Conservation (phyloP, 2,329 filamentous ascomycete genomes). For the Penicillium sp. region DNA sequence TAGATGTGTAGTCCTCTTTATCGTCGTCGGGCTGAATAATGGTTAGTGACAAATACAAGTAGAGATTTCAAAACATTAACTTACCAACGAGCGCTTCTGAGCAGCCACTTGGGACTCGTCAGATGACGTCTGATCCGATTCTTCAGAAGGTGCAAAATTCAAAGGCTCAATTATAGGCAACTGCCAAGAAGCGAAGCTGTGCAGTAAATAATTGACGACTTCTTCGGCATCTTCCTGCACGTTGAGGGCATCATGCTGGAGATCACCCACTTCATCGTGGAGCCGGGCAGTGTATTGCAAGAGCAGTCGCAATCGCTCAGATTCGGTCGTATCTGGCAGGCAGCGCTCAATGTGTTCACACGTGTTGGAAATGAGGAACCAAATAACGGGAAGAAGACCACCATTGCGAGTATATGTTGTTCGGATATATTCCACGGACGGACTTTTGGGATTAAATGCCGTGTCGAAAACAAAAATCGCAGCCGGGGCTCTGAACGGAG, state of each 20-base stretch:
- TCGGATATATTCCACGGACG: constrained; percentile 41
- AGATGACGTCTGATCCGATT: constrained; percentile 22
- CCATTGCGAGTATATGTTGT: constrained; percentile 37
- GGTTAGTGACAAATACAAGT: constrained; percentile 13
- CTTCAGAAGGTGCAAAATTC: constrained; percentile 31
- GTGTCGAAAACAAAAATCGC: constrained; percentile 48
- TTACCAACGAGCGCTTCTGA: constrained; percentile 36
- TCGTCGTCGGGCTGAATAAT: constrained; percentile 34
- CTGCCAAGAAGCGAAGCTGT: constrained; percentile 41
- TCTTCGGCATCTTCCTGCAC: constrained; percentile 44
- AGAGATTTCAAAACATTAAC: constrained; percentile 4
- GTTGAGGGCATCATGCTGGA: constrained; percentile 43
- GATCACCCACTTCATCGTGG: constrained; percentile 39
- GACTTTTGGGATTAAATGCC: constrained; percentile 41
- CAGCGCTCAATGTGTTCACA: constrained; percentile 49
- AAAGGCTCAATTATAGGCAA: constrained; percentile 40
- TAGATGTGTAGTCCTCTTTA: constrained; percentile 28
- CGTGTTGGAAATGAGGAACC: constrained; percentile 47
- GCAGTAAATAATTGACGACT: constrained; percentile 36
- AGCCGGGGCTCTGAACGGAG: constrained; percentile 36
- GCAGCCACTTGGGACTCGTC: constrained; percentile 15
- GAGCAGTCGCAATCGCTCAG: constrained; percentile 35
- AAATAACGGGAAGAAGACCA: constrained; percentile 44
- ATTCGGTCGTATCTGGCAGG: constrained; percentile 37
- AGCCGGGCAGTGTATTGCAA: constrained; percentile 35